Evolutionary conservation across 306 rosid species (phyloP).

Genomic region (Oxytropis ochrocephala): DNA sequence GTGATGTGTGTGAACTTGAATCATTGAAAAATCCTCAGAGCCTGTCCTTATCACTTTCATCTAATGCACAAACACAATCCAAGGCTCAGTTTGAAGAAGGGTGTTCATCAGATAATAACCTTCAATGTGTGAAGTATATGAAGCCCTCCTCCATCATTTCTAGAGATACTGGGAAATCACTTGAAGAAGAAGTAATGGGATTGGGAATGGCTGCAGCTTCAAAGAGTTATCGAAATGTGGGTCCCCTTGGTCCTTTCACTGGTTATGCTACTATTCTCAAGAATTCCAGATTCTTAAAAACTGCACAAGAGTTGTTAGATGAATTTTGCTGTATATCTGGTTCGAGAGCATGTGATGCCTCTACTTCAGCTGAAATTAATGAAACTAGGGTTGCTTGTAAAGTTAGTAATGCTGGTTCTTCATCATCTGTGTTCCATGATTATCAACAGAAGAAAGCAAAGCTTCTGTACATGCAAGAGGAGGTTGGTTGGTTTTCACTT

Average conservation of each 20-base stretch:
- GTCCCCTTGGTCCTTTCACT: slow-evolving; percentile 95
- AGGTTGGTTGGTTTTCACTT: slow-evolving; percentile 73
- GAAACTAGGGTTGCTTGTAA: slow-evolving; percentile 28
- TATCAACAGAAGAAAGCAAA: slow-evolving; percentile 74
- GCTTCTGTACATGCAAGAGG: slow-evolving; percentile 76
- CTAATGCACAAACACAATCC: slow-evolving; percentile 45
- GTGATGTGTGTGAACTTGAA: not conserved
- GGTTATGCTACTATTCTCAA: slow-evolving; percentile 87
- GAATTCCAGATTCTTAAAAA: slow-evolving; percentile 71
- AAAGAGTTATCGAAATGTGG: slow-evolving; percentile 41
- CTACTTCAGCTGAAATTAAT: slow-evolving; percentile 29
- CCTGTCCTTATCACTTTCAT: slow-evolving; percentile 72
- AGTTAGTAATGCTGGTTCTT: slow-evolving; percentile 36
- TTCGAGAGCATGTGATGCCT: slow-evolving; percentile 24
- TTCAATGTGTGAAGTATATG: slow-evolving; percentile 16
- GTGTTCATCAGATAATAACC: slow-evolving; percentile 20
- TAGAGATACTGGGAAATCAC: slow-evolving; percentile 49
- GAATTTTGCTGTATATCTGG: slow-evolving; percentile 41
- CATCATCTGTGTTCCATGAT: slow-evolving; percentile 47
- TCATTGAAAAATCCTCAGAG: slow-evolving; percentile 67
- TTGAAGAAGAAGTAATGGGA: slow-evolving; percentile 52
- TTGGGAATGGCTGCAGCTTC: slow-evolving; percentile 19
- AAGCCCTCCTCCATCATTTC: slow-evolving; percentile 43
- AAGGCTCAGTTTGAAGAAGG: slow-evolving; percentile 39
- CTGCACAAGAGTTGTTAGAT: slow-evolving; percentile 63